Base-by-base conservation (phyloP, 768 basidiomycete genomes). In the Porpolomopsis calyptriformis region DNA sequence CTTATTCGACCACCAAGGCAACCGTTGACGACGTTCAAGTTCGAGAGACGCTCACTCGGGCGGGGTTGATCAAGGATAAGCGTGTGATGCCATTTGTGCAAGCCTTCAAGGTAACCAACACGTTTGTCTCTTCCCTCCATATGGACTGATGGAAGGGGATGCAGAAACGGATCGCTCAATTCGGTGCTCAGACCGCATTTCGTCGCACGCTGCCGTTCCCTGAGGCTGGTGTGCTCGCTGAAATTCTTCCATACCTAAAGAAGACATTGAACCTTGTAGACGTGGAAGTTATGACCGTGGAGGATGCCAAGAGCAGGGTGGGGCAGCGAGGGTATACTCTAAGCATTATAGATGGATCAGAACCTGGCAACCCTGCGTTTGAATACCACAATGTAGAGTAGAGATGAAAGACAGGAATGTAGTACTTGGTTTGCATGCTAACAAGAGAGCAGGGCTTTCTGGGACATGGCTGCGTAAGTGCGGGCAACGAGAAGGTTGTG, bases 1-100 rank as follows among this genome's bases (percentile, higher is more conserved):
- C 81, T 20, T 92, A 83, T 55, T 65, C 66, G 34, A 69, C 69
- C 45, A 64, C 66, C 45, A 66, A 67, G 22, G 73, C 78, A 48
- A 74, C 71, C 53, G 82, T 97, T 26, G 88, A 99, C 57, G 92
- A 97, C 58, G 78, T 67, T 29, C 82, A 80, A 61, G 77, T 93
- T 42, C 75, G 81, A 60, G 69, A 78, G 55, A 53, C 76, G 53
- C 60, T 98, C 60, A 73, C 72, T 7, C 71, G 77, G 59, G 73
- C 70, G 18, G 91, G 88, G 4, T 60, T 97, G 60, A 82, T 92
- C 66, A 97, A 96, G 74, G 91, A 98, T 67, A 98, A 98, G 71
- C 78, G 82, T 35, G 76, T 76, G 34, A 98, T 97, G 94, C 93
- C 93, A 4, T 97, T 94, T 66, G 78, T 92, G 38, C 87, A 94